These are phyloP conservation scores for Phoma herbarum DNA, from an alignment of 2,329 filamentous ascomycete genomes.

Conservation along the genomic window DNA sequence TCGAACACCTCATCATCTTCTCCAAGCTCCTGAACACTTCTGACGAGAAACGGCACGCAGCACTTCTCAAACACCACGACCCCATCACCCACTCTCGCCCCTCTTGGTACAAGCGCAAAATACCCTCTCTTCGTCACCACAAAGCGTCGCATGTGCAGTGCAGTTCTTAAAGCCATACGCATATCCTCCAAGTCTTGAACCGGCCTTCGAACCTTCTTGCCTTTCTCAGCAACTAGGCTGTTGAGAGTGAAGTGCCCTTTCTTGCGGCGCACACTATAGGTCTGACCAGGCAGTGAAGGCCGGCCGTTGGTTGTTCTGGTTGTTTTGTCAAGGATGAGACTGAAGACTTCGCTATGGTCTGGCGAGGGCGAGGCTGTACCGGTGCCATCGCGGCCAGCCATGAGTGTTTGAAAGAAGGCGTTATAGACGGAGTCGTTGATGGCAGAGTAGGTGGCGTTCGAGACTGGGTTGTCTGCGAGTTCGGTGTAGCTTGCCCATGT, in stretches of 20 bases:
- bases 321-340: not conserved
- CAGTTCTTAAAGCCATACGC: conserved; percentile 24
- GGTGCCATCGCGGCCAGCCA: not conserved
- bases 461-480: not conserved
- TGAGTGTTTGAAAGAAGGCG: conserved; percentile 1
- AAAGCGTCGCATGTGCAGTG: conserved; percentile 34
- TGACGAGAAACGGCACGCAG: not conserved
- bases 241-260: not conserved
- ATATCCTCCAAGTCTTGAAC: conserved; percentile 28
- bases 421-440: not conserved
- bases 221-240: not conserved
- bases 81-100: conserved; percentile 22
- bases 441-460: not conserved
- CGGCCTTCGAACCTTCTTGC: not conserved
- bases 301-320: not conserved
- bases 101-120: conserved; percentile 36
- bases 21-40: not conserved
- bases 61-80: not conserved
- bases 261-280: not conserved
- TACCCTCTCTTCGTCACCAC: conserved; percentile 32
- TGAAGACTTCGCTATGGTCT: conserved; percentile 3
- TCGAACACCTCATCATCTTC: conserved; percentile 8
- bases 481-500: not conserved
- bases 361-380: not conserved
- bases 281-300: not conserved